phyloP scores from a whole-genome alignment of 2,329 filamentous ascomycete species.

The Botrytis galanthina region DNA sequence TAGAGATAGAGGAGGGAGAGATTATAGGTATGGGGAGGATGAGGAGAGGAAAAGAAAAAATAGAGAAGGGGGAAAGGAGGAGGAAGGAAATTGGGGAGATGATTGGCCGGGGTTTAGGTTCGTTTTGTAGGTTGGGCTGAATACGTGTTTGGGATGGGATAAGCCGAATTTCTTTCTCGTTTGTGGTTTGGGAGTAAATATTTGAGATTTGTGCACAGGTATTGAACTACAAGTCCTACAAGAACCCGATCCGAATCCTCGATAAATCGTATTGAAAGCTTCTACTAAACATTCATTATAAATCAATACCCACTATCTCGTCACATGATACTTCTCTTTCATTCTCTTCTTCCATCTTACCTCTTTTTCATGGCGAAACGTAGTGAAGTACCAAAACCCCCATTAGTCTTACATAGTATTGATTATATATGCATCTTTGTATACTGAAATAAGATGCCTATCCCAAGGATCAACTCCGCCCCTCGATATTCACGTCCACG shows the following conservation, averaged over 20 bases:
- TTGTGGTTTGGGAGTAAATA: too few relatives aligned
- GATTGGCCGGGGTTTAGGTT: conserved; percentile 17
- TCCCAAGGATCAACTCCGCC: background rate
- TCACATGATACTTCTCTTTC: background rate
- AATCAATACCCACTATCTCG: background rate
- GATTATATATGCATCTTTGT: background rate
- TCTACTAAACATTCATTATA: background rate
- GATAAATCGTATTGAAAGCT: background rate
- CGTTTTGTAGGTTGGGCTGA: background rate
- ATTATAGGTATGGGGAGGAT: background rate
- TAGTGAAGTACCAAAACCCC: too few relatives aligned
- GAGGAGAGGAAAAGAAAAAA: background rate
- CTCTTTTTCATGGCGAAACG: too few relatives aligned
- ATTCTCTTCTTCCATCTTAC: background rate
- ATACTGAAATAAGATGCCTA: background rate
- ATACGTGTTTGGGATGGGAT: too few relatives aligned
- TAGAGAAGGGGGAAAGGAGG: background rate
- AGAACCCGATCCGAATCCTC: fast-evolving
- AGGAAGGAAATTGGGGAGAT: conserved; percentile 13
- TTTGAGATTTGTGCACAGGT: background rate
- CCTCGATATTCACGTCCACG: too few relatives aligned
- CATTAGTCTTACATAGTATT: too few relatives aligned
- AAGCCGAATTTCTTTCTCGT: background rate
- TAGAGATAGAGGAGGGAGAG: background rate
- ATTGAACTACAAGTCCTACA: background rate